A percentile compares a stretch with the other conserved stretches of the same genome.
Conservation (phyloP, 2,329 filamentous ascomycete genomes). For the Dothidotthia symphoricarpi region DNA sequence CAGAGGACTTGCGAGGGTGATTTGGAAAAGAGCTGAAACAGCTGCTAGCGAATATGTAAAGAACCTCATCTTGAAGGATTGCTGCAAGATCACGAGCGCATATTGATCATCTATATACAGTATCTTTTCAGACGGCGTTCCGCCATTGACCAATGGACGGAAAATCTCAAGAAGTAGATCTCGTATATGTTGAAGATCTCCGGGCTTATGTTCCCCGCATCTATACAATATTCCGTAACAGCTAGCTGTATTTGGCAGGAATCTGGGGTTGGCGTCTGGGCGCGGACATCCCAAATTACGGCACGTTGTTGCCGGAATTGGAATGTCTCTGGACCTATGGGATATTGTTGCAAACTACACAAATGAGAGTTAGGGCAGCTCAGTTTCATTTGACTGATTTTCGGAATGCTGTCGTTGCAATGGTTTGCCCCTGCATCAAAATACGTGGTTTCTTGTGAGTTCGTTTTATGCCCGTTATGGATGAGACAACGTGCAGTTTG, state of each 20-base stretch:
- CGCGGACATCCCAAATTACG: slow-evolving; percentile 1
- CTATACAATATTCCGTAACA: not conserved
- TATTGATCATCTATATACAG: not conserved
- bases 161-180: not conserved
- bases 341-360: too few relatives aligned
- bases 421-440: too few relatives aligned
- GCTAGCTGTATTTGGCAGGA: not conserved
- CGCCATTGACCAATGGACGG: not conserved
- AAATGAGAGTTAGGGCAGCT: too few relatives aligned
- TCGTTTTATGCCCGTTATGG: too few relatives aligned
- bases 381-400: too few relatives aligned
- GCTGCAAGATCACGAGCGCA: not conserved
- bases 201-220: not conserved
- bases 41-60: not conserved
- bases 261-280: not conserved
- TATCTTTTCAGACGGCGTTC: slow-evolving; percentile 1
- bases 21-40: slow-evolving; percentile 1
- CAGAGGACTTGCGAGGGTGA: not conserved
- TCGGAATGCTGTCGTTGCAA: too few relatives aligned
- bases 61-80: slow-evolving; percentile 1
- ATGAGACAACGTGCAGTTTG: too few relatives aligned
- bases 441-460: too few relatives aligned
- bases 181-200: slow-evolving; percentile 1
- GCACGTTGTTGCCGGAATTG: too few relatives aligned
- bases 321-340: too few relatives aligned